A percentile compares a stretch with the other conserved stretches of the same genome.
These are phyloP conservation scores for Alternaria brassicicola DNA, from an alignment of 2,329 filamentous ascomycete species.

Conservation along the genomic window DNA sequence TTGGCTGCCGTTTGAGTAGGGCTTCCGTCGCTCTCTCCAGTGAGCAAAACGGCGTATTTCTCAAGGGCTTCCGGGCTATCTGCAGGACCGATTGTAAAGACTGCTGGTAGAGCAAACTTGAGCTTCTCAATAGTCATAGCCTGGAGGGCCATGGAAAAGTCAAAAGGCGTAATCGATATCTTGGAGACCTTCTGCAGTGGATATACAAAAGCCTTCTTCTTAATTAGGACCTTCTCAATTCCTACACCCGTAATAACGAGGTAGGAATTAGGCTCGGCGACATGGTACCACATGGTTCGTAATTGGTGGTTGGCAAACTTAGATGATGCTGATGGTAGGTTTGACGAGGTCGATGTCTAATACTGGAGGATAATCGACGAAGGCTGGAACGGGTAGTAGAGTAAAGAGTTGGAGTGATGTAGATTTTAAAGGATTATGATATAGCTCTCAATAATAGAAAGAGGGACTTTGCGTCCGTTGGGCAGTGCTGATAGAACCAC, in stretches of 20 bases:
- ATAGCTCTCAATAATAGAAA: not conserved
- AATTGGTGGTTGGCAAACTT: not conserved
- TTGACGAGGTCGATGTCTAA: not conserved
- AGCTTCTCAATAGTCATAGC: conserved; percentile 91
- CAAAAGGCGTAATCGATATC: conserved; percentile 72
- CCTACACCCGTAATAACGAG: conserved; percentile 84
- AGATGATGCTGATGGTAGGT: not conserved
- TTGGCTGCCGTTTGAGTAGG: conserved; percentile 39
- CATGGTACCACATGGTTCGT: conserved; percentile 61
- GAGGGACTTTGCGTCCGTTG: not conserved
- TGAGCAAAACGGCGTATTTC: conserved; percentile 83
- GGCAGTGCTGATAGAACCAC: not conserved
- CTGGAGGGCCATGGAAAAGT: conserved; percentile 81
- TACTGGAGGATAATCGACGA: not conserved
- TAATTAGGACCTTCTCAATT: conserved; percentile 75
- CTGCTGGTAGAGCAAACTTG: conserved; percentile 79
- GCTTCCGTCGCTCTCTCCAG: conserved; percentile 62
- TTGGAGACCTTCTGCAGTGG: conserved; percentile 50
- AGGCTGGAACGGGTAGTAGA: not conserved
- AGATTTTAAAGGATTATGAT: not conserved
- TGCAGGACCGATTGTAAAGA: conserved; percentile 85
- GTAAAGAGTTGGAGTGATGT: not conserved
- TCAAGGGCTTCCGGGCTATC: conserved; percentile 72
- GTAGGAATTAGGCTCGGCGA: conserved; percentile 80
- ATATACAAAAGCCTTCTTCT: conserved; percentile 65